A percentile compares a stretch with the other conserved stretches of the same genome.
These are phyloP conservation scores for Elongisporangium anandrum DNA, from an alignment of 352 stramenopile species.

Conservation along the genomic window DNA sequence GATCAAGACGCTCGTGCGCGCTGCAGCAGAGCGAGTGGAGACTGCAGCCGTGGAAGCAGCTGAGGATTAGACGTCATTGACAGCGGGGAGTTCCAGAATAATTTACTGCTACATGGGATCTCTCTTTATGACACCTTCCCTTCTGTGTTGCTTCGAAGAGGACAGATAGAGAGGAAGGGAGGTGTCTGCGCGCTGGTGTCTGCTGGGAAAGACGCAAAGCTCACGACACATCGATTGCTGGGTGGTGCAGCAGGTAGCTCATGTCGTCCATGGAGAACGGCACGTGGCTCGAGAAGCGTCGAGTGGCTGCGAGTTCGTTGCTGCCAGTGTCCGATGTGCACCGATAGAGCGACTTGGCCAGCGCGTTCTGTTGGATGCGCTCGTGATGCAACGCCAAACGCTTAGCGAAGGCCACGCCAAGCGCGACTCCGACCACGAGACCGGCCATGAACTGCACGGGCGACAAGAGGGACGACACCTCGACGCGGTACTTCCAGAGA, in stretches of 20 bases:
- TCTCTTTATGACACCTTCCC: background rate
- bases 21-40: constrained; percentile 4
- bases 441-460: constrained; percentile 37
- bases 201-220: no score
- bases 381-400: constrained; percentile 13
- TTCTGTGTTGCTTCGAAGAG: background rate
- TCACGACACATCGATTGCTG: constrained; percentile 37
- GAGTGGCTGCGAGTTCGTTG: constrained; percentile 13
- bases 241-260: constrained; percentile 30
- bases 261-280: constrained; percentile 28
- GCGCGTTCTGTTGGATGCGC: constrained; percentile 10
- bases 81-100: background rate
- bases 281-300: constrained; percentile 15
- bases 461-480: constrained; percentile 10
- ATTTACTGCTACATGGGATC: background rate
- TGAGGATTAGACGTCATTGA: background rate
- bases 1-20: constrained; percentile 21
- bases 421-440: constrained; percentile 33
- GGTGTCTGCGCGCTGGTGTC: no score
- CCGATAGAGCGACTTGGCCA: constrained; percentile 21
- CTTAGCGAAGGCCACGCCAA: constrained; percentile 25
- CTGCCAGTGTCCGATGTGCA: constrained; percentile 3
- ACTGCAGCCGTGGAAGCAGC: constrained; percentile 4
- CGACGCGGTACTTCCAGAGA: constrained; percentile 14
- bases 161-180: no score